Evolutionary conservation across 2,329 filamentous ascomycete genomes (phyloP).

Genomic region (Aspergillus uvarum): DNA sequence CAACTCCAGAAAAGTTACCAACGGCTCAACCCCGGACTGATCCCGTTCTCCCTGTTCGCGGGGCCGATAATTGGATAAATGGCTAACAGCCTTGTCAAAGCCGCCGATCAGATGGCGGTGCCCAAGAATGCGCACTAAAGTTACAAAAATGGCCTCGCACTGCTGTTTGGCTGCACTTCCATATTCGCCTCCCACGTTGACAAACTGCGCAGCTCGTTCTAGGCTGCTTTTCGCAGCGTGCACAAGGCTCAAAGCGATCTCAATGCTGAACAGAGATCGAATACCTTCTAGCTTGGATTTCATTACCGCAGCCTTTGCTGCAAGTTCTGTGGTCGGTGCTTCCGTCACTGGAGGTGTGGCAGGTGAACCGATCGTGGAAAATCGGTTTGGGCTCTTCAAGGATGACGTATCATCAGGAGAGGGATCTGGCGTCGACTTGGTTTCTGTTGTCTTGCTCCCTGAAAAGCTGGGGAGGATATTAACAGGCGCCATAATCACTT

Average conservation of each 20-base stretch:
- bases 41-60: conserved; percentile 66
- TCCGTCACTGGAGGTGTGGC: conserved; percentile 52
- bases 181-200: conserved; percentile 73
- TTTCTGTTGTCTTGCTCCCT: conserved; percentile 56
- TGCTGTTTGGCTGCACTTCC: conserved; percentile 83
- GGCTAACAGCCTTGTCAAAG: conserved; percentile 87
- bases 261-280: conserved; percentile 91
- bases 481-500: conserved; percentile 98
- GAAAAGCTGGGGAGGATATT: conserved; percentile 76
- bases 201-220: conserved; percentile 80
- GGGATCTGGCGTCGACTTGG: conserved; percentile 27
- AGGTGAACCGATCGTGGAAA: conserved; percentile 39
- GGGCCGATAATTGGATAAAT: conserved; percentile 88
- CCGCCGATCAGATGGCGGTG: conserved; percentile 85
- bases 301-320: conserved; percentile 97
- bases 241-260: conserved; percentile 85
- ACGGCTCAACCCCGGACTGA: conserved; percentile 74
- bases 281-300: conserved; percentile 92
- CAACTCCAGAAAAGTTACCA: conserved; percentile 93
- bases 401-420: conserved; percentile 19
- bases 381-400: conserved; percentile 35
- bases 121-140: conserved; percentile 78
- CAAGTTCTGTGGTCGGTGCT: conserved; percentile 84
- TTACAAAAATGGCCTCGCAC: conserved; percentile 85
- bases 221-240: conserved; percentile 85